phyloP scores from a whole-genome alignment of 805 yeast species.

The Suhomyces vadensis region DNA sequence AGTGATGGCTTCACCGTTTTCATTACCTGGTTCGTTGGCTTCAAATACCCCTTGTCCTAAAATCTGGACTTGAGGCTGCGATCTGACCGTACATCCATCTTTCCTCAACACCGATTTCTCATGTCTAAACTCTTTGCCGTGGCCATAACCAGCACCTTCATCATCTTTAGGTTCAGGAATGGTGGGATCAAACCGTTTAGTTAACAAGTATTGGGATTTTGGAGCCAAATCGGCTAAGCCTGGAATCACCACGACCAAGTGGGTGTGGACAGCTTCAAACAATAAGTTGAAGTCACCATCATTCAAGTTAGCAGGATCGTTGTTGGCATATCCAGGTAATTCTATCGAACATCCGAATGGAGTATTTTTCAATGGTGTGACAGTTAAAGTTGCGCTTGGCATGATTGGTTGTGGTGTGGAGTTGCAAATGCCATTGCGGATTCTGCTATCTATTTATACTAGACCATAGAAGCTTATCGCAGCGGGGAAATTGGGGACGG shows the following conservation, averaged over 20 bases:
- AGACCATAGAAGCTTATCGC: background rate
- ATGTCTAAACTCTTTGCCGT: conserved; percentile 67
- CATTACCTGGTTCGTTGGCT: conserved; percentile 54
- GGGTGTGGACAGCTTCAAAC: conserved; percentile 61
- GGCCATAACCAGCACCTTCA: conserved; percentile 67
- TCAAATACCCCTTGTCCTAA: conserved; percentile 78
- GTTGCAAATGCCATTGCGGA: background rate
- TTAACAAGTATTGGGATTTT: conserved; percentile 70
- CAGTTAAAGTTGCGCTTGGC: conserved; percentile 14
- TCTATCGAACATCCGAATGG: conserved; percentile 70
- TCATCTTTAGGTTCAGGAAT: conserved; percentile 42
- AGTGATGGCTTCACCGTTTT: conserved; percentile 57
- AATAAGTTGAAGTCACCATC: conserved; percentile 65
- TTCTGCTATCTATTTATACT: background rate
- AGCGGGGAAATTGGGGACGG: conserved; percentile 3
- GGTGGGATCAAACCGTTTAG: conserved; percentile 77
- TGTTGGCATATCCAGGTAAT: conserved; percentile 62
- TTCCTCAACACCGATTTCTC: conserved; percentile 64
- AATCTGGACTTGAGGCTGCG: conserved; percentile 87
- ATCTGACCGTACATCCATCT: conserved; percentile 78
- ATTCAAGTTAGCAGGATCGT: conserved; percentile 68
- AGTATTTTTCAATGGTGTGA: conserved; percentile 48
- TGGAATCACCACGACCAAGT: conserved; percentile 76
- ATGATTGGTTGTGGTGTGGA: conserved; percentile 3
- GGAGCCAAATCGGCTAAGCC: conserved; percentile 69